phyloP scores from a whole-genome alignment of 225 moss, liverwort and hornwort genomes.

The Ulota crispa region DNA sequence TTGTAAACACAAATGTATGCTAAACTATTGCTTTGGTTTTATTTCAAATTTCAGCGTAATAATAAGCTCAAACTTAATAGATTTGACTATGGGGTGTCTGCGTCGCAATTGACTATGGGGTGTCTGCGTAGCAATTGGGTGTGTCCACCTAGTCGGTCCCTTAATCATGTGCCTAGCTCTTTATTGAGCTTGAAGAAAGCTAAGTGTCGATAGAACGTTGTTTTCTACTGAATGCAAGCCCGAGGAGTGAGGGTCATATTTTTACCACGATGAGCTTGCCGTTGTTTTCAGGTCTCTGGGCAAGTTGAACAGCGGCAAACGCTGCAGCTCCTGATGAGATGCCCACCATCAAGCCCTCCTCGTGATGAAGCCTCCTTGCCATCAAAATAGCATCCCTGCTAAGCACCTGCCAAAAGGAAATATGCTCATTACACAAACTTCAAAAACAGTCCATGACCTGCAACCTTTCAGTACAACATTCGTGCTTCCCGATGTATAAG shows the following conservation, averaged over 20 bases:
- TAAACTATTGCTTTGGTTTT: too few relatives aligned
- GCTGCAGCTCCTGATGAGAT: conserved; percentile 75
- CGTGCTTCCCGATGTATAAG: background rate
- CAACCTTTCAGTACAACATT: conserved; percentile 11
- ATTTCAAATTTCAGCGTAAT: too few relatives aligned
- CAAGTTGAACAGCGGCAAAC: conserved; percentile 62
- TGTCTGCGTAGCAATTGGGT: too few relatives aligned
- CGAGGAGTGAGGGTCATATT: background rate
- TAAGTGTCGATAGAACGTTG: background rate
- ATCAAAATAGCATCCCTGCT: conserved; percentile 71
- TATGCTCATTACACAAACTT: background rate
- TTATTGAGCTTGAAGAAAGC: background rate
- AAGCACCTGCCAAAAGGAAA: conserved; percentile 48
- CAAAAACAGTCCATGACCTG: conserved; percentile 1
- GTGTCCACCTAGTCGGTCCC: too few relatives aligned
- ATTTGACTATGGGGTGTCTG: too few relatives aligned
- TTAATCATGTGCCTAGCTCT: background rate
- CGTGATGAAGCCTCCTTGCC: conserved; percentile 61
- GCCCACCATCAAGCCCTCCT: conserved; percentile 80
- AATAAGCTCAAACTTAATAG: too few relatives aligned
- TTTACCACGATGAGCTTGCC: conserved; percentile 60
- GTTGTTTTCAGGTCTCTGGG: conserved; percentile 40
- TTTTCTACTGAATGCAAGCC: background rate
- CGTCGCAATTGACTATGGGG: too few relatives aligned
- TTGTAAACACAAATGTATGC: too few relatives aligned